Percentiles rank a stretch among this genome's conserved stretches.
Conservation (phyloP, 2,329 filamentous ascomycete species). For the Triangularia verruculosa region DNA sequence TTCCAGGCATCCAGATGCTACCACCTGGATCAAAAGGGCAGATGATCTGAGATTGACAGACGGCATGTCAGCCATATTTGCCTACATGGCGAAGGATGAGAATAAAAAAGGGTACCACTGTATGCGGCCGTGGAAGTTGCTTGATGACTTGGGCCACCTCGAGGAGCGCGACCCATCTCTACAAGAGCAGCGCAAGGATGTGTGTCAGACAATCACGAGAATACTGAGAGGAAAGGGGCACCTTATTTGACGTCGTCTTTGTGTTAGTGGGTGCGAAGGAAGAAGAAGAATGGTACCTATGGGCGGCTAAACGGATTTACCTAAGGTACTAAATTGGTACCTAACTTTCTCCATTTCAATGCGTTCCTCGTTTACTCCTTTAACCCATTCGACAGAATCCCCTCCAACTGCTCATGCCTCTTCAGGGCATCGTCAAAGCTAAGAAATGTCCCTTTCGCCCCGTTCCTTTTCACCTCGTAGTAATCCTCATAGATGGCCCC, state of each 20-base stretch:
- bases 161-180: no score
- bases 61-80: background rate
- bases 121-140: background rate
- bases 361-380: background rate
- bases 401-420: conserved; percentile 48
- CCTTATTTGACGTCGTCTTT: no score
- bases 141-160: background rate
- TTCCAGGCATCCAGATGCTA: background rate
- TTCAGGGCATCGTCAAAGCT: conserved; percentile 42
- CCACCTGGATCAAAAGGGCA: background rate
- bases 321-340: no score
- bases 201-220: no score
- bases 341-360: no score
- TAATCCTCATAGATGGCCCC: conserved; percentile 56
- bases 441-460: conserved; percentile 30
- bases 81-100: background rate
- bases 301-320: no score
- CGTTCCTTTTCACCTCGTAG: conserved; percentile 31
- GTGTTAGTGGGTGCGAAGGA: no score
- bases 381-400: conserved; percentile 21
- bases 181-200: no score
- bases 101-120: background rate
- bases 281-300: no score
- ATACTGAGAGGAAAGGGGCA: no score
- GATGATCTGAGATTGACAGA: background rate